Evolutionary conservation across 1,139 yeast species (phyloP), one percentile per base, ranked within the genome.

Genomic region (Tardiomyces depauwii): DNA sequence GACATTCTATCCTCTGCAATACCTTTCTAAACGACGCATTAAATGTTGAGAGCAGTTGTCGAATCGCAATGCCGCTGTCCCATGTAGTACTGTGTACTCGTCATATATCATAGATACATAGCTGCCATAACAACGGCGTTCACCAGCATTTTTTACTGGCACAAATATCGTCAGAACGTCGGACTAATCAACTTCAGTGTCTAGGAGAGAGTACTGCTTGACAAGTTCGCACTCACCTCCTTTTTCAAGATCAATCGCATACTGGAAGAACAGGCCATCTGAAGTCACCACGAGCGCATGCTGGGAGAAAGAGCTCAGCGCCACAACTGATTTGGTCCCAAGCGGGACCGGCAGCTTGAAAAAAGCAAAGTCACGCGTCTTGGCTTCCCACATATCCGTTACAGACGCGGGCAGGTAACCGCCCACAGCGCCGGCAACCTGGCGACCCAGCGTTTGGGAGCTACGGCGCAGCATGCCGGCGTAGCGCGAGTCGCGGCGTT

Each of bases 181-280:
- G 25, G 25, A 4, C 36, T 30, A 30, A 11, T 30, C 36, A 30
- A 30, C 36, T 30, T 30, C 36, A 14, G 36, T 36, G 21, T 36
- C 39, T 6, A 36, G 39, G 39, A 64, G 47, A 13, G 82, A 74
- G 60, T 78, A 80, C 60, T 85, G 95, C 51, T 80, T 78, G 44
- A 86, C 67, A 47, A 87, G 67, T 40, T 83, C 79, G 64, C 98
- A 89, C 59, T 91, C 97, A 4, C 97, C 97, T 2, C 97, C 97
- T 47, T 91, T 68, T 51, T 82, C 94, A 0, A 93, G 82, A 58
- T 89, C 95, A 49, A 91, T 70, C 0, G 88, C 87, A 62, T 86
- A 91, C 47, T 82, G 88, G 61, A 84, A 87, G 57, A 85, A 83
- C 52, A 76, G 75, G 0, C 98, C 98, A 50, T 86, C 95, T 0